Evolutionary conservation across 2,329 filamentous ascomycete species (phyloP), one percentile per base, ranked within the genome.

Genomic region (Alternaria ventricosa): DNA sequence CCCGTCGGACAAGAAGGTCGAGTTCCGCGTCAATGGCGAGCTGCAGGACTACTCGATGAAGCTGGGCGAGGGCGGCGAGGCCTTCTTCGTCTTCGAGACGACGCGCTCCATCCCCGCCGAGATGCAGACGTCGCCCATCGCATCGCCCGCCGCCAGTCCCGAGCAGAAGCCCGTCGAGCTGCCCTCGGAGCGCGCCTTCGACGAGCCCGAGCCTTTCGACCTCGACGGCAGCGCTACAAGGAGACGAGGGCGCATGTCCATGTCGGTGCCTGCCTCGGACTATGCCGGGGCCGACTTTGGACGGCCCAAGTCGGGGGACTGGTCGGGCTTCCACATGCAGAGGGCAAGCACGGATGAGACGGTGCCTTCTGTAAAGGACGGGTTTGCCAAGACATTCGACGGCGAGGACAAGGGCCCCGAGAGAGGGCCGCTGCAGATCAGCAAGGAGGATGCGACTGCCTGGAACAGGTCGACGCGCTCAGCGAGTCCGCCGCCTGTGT

Each of bases 41-140:
- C 96, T 96, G 82, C 94, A 97, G 79, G 87, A 96, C 71, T 97
- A 97, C 84, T 90, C 96, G 50, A 99, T 99, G 96, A 99, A 99
- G 83, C 87, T 99, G 20, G 96, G 96, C 47, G 96, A 99, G 79
- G 96, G 93, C 56, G 96, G 96, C 69, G 96, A 99, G 83, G 96
- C 96, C 25, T 99, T 99, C 83, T 99, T 99, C 81, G 94, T 99
- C 68, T 98, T 99, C 76, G 94, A 98, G 83, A 99, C 96, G 9
- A 91, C 90, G 57, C 93, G 95, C 71, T 91, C 89, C 74, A 96
- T 99, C 63, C 96, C 96, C n/a, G 91, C 92, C 79, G 93, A 92
- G 60, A 84, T 98, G 76, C 96, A 98, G 82, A 99, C 96, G 1
- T 98, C 95, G 51, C 96, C 96, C 33, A 85, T 98, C 56, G 92